phyloP scores from a whole-genome alignment of 768 basidiomycete genomes.

The Suillus fuscotomentosus region DNA sequence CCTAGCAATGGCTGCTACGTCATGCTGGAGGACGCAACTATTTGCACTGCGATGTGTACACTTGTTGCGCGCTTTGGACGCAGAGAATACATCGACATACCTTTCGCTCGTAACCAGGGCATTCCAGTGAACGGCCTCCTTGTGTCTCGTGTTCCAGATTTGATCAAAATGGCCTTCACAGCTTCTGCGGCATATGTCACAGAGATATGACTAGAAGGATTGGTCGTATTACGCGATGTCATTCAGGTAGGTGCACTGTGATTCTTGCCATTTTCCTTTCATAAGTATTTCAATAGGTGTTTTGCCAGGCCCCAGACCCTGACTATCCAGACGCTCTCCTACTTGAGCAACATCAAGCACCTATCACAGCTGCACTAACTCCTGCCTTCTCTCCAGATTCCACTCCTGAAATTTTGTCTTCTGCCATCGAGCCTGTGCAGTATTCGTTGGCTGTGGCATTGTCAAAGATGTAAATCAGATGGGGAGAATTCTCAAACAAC shows the following conservation, averaged over 20 bases:
- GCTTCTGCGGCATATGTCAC: constrained; percentile 96
- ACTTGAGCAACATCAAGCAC: constrained; percentile 96
- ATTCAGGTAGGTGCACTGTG: constrained; percentile 68
- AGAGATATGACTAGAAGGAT: constrained; percentile 89
- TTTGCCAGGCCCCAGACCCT: constrained; percentile 84
- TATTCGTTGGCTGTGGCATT: constrained; percentile 93
- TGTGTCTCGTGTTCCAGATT: constrained; percentile 82
- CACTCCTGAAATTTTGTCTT: constrained; percentile 91
- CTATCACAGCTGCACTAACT: constrained; percentile 96
- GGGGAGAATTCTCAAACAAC: constrained; percentile 89
- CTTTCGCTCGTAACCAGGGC: constrained; percentile 62
- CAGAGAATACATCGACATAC: constrained; percentile 81
- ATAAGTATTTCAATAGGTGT: constrained; percentile 58
- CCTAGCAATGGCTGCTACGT: constrained; percentile 48
- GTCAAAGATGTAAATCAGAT: constrained; percentile 88
- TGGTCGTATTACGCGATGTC: constrained; percentile 85
- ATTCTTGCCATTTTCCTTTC: background rate
- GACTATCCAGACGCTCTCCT: constrained; percentile 88
- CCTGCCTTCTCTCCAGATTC: constrained; percentile 96
- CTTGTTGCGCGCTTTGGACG: constrained; percentile 69
- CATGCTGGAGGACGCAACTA: constrained; percentile 94
- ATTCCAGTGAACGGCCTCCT: constrained; percentile 62
- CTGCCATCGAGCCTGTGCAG: constrained; percentile 92
- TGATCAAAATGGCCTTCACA: constrained; percentile 98
- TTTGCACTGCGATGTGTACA: constrained; percentile 94